Evolutionary conservation across 2,329 filamentous ascomycete species (phyloP), one percentile per base, ranked within the genome.

Genomic region (Colletotrichum tropicale): DNA sequence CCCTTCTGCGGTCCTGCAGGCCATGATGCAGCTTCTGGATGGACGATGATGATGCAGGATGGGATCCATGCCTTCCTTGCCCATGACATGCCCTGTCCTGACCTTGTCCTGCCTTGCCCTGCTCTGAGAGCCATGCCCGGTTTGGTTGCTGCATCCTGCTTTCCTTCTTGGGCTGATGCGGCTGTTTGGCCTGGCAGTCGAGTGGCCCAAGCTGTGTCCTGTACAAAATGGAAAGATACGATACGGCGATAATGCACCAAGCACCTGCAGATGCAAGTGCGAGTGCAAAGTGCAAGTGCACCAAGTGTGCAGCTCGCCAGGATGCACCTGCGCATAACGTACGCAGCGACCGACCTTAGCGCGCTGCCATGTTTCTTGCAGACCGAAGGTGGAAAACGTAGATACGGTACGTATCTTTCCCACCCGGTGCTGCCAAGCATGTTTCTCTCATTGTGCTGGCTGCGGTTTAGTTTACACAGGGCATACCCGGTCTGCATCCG

Each of bases 261-360:
- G 67, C 70, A 73, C 43, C 36, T 62, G 34, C 43, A 73, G 38
- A 64, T 68, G 32, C 34, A 74, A 48, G 28, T 71, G 61, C 61
- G 55, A 68, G 38, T 66, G 48, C 65, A 69, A 28, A 21, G 62
- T 64, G 58, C 56, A 26, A 28, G 18, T 43, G 38, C 38, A 43
- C 38, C 38, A 48, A 52, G 43, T 52, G 43, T 52, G 43, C 26
- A 32, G 28, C 28, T 30, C 56, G 28, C 66, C 66, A 60, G 66
- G 36, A 71, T 71, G 71, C 71, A 71, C 43, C 52, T 68, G 66
- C 66, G 66, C 66, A 68, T 68, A 68, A 68, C 18, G 52, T 60
- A 30, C 16, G 61, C 34, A 66, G 62, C 24, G 10, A 34, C 28
- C 30, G 60, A 36, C 60, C n/a, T 58, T 69, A 32, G 66, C 36